Conservation (phyloP, 192 early-diverging fungal genomes). For the Irineochytrium annulatum region DNA sequence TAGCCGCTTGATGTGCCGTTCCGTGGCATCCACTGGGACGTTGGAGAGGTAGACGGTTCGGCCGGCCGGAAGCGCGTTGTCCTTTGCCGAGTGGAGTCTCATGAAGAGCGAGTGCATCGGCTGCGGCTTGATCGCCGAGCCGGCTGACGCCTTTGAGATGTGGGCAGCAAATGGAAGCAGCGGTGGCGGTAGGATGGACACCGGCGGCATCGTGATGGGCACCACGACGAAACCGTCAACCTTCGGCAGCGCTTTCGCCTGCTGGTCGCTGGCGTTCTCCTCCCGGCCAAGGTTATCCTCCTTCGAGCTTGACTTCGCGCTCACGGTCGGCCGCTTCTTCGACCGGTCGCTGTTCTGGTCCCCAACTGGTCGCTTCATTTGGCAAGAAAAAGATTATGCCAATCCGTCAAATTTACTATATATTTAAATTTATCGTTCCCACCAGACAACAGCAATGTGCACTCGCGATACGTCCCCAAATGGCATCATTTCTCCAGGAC, state of each 20-base stretch:
- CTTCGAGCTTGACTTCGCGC: too few relatives aligned
- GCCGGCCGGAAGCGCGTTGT: not conserved
- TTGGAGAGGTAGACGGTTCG: slow-evolving; percentile 40
- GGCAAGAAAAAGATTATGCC: too few relatives aligned
- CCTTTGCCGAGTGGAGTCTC: not conserved
- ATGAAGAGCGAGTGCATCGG: not conserved
- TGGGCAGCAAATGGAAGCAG: not conserved
- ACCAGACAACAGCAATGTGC: too few relatives aligned
- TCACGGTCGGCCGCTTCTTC: too few relatives aligned
- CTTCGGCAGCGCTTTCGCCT: not conserved
- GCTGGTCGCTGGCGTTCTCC: not conserved
- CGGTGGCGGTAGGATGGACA: not conserved
- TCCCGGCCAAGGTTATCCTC: too few relatives aligned
- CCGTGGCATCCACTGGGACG: slow-evolving; percentile 36
- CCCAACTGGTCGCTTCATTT: too few relatives aligned
- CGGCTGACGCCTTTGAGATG: not conserved
- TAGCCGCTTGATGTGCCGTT: slow-evolving; percentile 32
- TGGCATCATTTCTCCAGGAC: too few relatives aligned
- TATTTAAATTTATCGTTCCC: too few relatives aligned
- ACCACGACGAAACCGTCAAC: not conserved
- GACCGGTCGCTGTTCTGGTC: too few relatives aligned
- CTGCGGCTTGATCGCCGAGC: not conserved
- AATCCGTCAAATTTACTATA: too few relatives aligned
- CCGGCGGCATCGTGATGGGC: slow-evolving; percentile 4
- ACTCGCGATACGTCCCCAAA: too few relatives aligned